Evolutionary conservation across 2,329 filamentous ascomycete genomes (phyloP).

Genomic region (Fusarium clavum): DNA sequence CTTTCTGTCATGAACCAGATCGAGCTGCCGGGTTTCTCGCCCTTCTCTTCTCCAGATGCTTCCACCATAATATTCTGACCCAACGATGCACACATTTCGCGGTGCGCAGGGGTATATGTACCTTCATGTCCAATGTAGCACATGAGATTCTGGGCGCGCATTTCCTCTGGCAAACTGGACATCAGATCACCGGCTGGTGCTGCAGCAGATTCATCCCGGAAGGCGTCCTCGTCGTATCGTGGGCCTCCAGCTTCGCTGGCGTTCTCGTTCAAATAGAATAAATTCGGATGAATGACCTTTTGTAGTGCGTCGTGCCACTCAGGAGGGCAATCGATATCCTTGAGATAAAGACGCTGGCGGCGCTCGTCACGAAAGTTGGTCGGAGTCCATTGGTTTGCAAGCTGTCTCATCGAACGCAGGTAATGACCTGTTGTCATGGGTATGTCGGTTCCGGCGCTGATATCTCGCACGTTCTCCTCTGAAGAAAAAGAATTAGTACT

Average conservation of each 20-base stretch:
- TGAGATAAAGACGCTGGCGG: slow-evolving; percentile 90
- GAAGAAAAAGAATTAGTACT: slow-evolving; percentile 37
- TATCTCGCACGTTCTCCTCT: slow-evolving; percentile 89
- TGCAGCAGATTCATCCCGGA: slow-evolving; percentile 66
- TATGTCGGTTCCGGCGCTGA: slow-evolving; percentile 77
- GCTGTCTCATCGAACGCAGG: slow-evolving; percentile 83
- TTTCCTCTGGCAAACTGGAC: slow-evolving; percentile 86
- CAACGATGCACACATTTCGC: slow-evolving; percentile 96
- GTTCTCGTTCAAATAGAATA: slow-evolving; percentile 92
- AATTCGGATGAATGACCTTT: slow-evolving; percentile 79
- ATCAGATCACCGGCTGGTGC: slow-evolving; percentile 90
- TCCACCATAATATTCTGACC: slow-evolving; percentile 99
- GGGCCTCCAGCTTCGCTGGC: slow-evolving; percentile 58
- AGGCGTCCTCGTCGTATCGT: slow-evolving; percentile 54
- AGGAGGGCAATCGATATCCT: slow-evolving; percentile 93
- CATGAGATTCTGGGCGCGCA: slow-evolving; percentile 97
- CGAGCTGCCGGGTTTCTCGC: slow-evolving; percentile 86
- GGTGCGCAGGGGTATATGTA: slow-evolving; percentile 93
- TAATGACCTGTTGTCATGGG: slow-evolving; percentile 92
- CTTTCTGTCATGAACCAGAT: slow-evolving; percentile 99
- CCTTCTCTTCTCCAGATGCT: slow-evolving; percentile 77
- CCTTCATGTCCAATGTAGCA: slow-evolving; percentile 98
- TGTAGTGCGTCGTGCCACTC: slow-evolving; percentile 87
- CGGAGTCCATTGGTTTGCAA: slow-evolving; percentile 84
- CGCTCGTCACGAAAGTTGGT: slow-evolving; percentile 82